Evolutionary conservation across 257 asterid genomes (phyloP).

Genomic region (Solanum gandarillasii): DNA sequence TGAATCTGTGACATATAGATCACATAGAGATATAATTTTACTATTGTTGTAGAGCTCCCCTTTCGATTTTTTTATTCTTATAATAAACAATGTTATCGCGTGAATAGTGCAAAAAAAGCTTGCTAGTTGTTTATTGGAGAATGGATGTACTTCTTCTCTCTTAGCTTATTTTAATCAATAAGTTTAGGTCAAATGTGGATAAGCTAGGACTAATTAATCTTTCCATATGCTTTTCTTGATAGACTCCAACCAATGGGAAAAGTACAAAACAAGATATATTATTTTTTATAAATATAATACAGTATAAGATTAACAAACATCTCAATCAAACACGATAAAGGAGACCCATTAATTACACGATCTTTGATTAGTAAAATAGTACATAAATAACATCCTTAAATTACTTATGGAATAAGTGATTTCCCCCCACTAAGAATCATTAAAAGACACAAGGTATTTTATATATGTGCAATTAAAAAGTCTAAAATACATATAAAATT

Average conservation of each 20-base stretch:
- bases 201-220: conserved; percentile 5
- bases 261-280: not conserved
- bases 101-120: not conserved
- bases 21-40: not conserved
- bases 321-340: not conserved
- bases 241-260: conserved; percentile 4
- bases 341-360: not conserved
- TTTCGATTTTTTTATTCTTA: not conserved
- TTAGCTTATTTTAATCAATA: conserved; percentile 16
- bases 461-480: not conserved
- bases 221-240: conserved; percentile 15
- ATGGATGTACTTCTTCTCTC: conserved; percentile 11
- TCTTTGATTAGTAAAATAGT: not conserved
- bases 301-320: not conserved
- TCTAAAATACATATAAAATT: not conserved
- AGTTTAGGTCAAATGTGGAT: conserved; percentile 29
- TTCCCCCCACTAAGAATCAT: not conserved
- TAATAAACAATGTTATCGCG: conserved; percentile 19
- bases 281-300: not conserved
- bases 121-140: conserved; percentile 7
- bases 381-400: not conserved
- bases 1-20: not conserved
- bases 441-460: not conserved
- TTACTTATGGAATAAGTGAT: not conserved
- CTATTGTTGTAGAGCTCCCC: not conserved